These are phyloP conservation scores for Irpex lacteus DNA, from an alignment of 1,284 basidiomycete genomes.

Conservation along the genomic window DNA sequence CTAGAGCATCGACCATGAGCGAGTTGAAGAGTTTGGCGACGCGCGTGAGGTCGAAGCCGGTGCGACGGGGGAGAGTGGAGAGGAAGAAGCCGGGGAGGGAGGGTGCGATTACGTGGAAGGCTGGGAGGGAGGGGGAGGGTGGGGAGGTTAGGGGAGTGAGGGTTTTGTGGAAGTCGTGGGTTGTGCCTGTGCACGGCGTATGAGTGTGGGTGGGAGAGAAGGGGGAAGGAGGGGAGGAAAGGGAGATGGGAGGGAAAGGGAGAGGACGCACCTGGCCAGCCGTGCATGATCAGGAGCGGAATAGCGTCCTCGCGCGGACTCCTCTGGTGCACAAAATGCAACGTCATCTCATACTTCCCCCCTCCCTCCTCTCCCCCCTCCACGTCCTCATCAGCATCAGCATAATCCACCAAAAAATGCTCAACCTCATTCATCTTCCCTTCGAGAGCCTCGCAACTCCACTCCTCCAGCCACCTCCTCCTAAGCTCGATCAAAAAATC, in stretches of 20 bases:
- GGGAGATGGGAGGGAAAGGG: background rate
- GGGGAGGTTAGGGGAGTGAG: conserved; percentile 6
- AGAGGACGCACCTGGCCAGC: conserved; percentile 16
- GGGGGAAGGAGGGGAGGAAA: background rate
- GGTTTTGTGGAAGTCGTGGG: conserved; percentile 16
- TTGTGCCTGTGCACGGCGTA: conserved; percentile 7
- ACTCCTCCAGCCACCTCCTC: background rate
- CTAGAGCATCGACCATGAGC: conserved; percentile 17
- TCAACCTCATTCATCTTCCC: conserved; percentile 13
- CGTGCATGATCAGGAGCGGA: conserved; percentile 15
- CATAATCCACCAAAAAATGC: conserved; percentile 14
- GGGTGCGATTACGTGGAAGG: conserved; percentile 18
- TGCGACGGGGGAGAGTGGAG: conserved; percentile 14
- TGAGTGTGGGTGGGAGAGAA: background rate
- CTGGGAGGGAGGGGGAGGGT: background rate
- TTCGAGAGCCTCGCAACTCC: conserved; percentile 13
- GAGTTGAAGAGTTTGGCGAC: conserved; percentile 17
- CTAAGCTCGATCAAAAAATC: background rate
- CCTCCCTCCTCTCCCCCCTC: background rate
- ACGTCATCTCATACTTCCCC: background rate
- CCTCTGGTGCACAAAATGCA: conserved; percentile 16
- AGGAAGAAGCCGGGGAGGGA: conserved; percentile 21
- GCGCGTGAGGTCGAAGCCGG: conserved; percentile 15
- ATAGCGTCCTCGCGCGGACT: conserved; percentile 13
- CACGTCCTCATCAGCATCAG: background rate